Base-by-base conservation (phyloP, 306 rosid species). In the Elaeagnus macrophylla region DNA sequence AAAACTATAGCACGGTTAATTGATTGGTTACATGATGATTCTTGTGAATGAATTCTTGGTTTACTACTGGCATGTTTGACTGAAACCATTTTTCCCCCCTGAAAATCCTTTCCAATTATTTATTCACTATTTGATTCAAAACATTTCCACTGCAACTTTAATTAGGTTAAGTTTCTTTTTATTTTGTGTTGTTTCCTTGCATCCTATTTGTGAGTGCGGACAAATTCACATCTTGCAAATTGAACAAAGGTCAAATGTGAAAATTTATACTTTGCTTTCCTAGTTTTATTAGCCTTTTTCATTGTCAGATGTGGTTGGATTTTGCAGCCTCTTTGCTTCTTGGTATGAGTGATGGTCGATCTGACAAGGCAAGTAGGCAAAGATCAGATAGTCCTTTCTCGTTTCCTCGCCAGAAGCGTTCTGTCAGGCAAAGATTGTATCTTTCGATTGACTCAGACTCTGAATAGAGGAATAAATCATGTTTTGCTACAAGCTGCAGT, bases 351-450 rank as follows among this genome's bases (percentile, higher is more conserved):
- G 94, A 84, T 66, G 91, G 61, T 54, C 62, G 83, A 79, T 67
- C 91, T 57, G 95, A 87, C 62, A 79, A 79, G 72, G 59, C 72
- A 60, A 80, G 67, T 62, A 79, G 82, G 72, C 81, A 68, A 62
- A 75, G 94, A 69, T 82, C 96, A 20, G 86, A 68, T 65, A 83
- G 84, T 72, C 96, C 96, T n/a, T 80, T 93, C 87, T 79, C 99
- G 20, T 84, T 87, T 79, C 99, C 99, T 71, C 96, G 95, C 62
- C 99, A 93, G 69, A 93, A 82, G 72, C 93, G 99, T 62, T 91
- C 99, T 51, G 95, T 73, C 59, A 82, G 95, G 74, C 85, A 77
- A 3, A 86, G 87, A 40, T 43, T 79, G 52, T 46, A 59, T 75
- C 82, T 87, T 36, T 87, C 95, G 7, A 84, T 93, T 41, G 83